Percentiles rank a stretch among this genome's conserved stretches.
phyloP scores from a whole-genome alignment of 2,329 filamentous ascomycete genomes.

The Colletotrichum sp. region DNA sequence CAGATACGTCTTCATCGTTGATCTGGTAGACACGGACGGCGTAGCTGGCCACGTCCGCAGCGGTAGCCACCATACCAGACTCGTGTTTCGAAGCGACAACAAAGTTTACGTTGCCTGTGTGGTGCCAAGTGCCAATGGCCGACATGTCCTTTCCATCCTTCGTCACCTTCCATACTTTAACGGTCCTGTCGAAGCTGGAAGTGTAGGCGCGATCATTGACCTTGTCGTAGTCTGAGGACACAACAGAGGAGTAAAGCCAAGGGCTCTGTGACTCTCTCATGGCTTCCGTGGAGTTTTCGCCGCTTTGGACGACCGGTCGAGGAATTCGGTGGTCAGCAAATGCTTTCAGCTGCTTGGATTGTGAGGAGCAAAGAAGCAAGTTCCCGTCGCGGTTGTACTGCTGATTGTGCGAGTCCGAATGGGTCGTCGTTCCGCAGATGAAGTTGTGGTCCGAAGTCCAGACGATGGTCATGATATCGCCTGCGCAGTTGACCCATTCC shows the following conservation, averaged over 20 bases:
- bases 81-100: constrained; percentile 58
- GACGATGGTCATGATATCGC: constrained; percentile 62
- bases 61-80: constrained; percentile 60
- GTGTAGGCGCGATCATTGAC: constrained; percentile 56
- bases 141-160: constrained; percentile 45
- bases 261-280: constrained; percentile 66
- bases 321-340: constrained; percentile 63
- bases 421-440: constrained; percentile 66
- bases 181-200: constrained; percentile 65
- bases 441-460: constrained; percentile 62
- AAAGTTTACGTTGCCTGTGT: constrained; percentile 67
- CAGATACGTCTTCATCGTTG: constrained; percentile 35
- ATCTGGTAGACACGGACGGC: constrained; percentile 65
- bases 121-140: constrained; percentile 56
- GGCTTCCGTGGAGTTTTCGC: constrained; percentile 59
- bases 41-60: constrained; percentile 57
- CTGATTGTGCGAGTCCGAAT: constrained; percentile 68
- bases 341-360: constrained; percentile 48
- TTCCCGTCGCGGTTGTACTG: constrained; percentile 72
- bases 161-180: constrained; percentile 62
- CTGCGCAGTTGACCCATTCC: constrained; percentile 66
- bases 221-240: constrained; percentile 62
- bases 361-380: constrained; percentile 58
- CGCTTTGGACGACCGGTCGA: constrained; percentile 56
- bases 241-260: constrained; percentile 69